Base-by-base conservation (phyloP, 495 filamentous ascomycete genomes). In the Thozetella sp. region DNA sequence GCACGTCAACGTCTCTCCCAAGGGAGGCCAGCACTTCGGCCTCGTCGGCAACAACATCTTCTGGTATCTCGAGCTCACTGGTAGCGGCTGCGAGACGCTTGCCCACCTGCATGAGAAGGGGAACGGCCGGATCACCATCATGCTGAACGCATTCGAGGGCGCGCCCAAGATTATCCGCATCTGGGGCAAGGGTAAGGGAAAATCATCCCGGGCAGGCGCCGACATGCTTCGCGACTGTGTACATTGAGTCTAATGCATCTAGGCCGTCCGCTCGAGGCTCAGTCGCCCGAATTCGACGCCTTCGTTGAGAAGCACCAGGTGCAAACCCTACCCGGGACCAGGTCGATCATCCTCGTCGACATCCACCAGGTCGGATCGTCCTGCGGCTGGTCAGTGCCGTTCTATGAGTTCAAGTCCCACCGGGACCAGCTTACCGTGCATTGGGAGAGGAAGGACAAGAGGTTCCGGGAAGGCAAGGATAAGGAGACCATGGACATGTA, bases 81-180 rank as follows among this genome's bases (percentile, higher is more conserved):
- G 90, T 6, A 88, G 83, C 24, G 90, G 90, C 2, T 78, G 70
- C 55, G 90, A 93, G 69, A 93, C 89, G 0, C 86, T 93, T 50
- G 73, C 80, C 2, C 90, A 93, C 63, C 65, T 91, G 3, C 86
- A 90, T 59, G 90, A 93, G 63, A 73, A 74, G 0, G 68, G 64
- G 17, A 93, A 93, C 67, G 88, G 87, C 20, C 80, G 90, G 13
- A 80, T 90, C 24, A 91, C 90, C 0, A 67, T 91, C 58, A 82
- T 90, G 76, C 91, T 92, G 73, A 88, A 83, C 62, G 83, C 84
- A 3, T 93, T 93, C 66, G 83, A 83, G 11, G 72, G 74, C 0
- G 68, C 76, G 1, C 90, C 90, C 2, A 79, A 83, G 58, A 93
- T 93, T 62, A 59, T 92, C 58, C 70, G 90, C 1, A 71, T 92